phyloP scores from a whole-genome alignment of 495 filamentous ascomycete species.

The Stereocaulon alpinum region DNA sequence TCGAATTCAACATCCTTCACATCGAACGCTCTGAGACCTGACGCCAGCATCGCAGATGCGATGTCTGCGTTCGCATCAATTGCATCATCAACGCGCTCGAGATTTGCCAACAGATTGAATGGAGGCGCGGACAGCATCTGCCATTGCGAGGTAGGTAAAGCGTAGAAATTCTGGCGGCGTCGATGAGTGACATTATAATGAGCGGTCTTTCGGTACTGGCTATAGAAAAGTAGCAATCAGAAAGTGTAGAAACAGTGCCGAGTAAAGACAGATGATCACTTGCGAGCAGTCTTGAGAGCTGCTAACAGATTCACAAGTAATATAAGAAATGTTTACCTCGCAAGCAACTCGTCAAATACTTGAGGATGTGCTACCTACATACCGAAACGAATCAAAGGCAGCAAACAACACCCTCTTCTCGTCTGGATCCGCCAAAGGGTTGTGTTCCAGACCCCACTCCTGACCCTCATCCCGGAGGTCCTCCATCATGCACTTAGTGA shows the following conservation, averaged over 20 bases:
- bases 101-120: conserved; percentile 67
- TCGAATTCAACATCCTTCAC: conserved; percentile 25
- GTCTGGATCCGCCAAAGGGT: conserved; percentile 57
- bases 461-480: background rate
- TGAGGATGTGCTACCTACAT: conserved; percentile 28
- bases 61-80: conserved; percentile 85
- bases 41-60: conserved; percentile 59
- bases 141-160: conserved; percentile 74
- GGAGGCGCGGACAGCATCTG: conserved; percentile 66
- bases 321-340: no score
- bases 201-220: conserved; percentile 72
- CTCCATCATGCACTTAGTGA: background rate
- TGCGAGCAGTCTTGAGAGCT: no score
- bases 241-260: background rate
- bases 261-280: background rate
- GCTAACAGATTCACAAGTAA: no score
- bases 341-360: no score
- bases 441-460: conserved; percentile 15
- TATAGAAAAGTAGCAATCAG: conserved; percentile 24
- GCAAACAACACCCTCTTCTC: conserved; percentile 66
- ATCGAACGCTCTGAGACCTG: conserved; percentile 56
- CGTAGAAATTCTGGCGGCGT: conserved; percentile 82
- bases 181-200: conserved; percentile 84
- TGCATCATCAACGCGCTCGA: conserved; percentile 71
- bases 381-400: conserved; percentile 80